Conservation (phyloP, 257 asterid species). For the Agastache rugosa region DNA sequence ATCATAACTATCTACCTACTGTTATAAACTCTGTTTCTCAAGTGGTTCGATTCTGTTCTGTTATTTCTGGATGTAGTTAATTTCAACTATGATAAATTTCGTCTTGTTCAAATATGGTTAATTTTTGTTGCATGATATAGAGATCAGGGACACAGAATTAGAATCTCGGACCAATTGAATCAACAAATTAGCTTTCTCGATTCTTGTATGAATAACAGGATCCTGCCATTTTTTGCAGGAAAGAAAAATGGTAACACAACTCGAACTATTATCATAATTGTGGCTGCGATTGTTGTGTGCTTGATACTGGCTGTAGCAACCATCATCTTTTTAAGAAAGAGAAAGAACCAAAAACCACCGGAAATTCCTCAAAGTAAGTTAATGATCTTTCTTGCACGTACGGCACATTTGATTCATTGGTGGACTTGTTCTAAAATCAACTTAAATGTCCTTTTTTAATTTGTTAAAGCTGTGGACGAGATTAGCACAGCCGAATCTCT, state of each 20-base stretch:
- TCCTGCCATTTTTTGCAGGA: slow-evolving; percentile 16
- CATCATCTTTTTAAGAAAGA: slow-evolving; percentile 27
- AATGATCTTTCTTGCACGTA: neutral
- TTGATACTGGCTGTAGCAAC: neutral
- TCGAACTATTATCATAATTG: slow-evolving; percentile 21
- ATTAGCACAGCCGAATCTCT: slow-evolving; percentile 32
- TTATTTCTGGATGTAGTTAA: no score
- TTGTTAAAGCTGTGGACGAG: slow-evolving; percentile 14
- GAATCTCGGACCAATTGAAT: no score
- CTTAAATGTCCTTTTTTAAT: neutral
- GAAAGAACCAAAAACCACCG: neutral
- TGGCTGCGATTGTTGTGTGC: slow-evolving; percentile 19
- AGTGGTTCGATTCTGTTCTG: no score
- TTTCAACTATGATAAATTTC: no score
- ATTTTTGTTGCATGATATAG: no score
- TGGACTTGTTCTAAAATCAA: neutral
- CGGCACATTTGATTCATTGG: neutral
- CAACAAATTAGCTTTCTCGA: no score
- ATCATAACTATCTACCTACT: neutral
- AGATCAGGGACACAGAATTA: no score
- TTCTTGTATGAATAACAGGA: neutral
- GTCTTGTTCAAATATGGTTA: no score
- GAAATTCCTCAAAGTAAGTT: slow-evolving; percentile 30
- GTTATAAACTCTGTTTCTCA: neutral
- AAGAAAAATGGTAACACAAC: slow-evolving; percentile 6